These are phyloP conservation scores for Cercophora scortea DNA, from an alignment of 495 filamentous ascomycete genomes.

Conservation along the genomic window DNA sequence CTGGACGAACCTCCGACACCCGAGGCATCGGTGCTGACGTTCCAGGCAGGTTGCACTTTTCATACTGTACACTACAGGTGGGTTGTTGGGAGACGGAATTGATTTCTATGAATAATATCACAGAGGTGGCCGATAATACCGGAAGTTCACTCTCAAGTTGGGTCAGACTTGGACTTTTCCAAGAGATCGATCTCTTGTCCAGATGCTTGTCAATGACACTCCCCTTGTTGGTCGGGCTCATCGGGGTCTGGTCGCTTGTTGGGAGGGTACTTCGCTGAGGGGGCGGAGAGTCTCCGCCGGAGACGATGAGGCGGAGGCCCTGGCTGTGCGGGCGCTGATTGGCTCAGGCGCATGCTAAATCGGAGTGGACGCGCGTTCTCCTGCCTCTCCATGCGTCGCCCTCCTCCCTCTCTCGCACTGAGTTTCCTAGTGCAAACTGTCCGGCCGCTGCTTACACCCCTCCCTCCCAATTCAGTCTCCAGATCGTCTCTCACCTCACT, in stretches of 20 bases:
- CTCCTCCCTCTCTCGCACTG: slow-evolving; percentile 1
- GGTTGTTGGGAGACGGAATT: too few species aligned
- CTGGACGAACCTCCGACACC: too few species aligned
- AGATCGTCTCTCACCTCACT: too few species aligned
- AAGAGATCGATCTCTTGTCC: too few species aligned
- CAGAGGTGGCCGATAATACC: too few species aligned
- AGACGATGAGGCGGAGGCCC: slow-evolving; percentile 19
- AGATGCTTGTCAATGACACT: too few species aligned
- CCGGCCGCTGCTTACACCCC: slow-evolving; percentile 7
- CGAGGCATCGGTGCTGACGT: too few species aligned
- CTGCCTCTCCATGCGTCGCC: slow-evolving; percentile 14
- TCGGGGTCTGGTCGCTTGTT: background rate
- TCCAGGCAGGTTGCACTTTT: too few species aligned
- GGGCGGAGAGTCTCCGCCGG: slow-evolving; percentile 7
- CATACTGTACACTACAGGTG: too few species aligned
- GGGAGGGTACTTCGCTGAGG: slow-evolving; percentile 7
- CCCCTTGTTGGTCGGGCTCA: background rate
- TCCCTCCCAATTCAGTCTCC: background rate
- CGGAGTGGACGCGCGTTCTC: slow-evolving; percentile 22
- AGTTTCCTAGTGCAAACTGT: slow-evolving; percentile 4
- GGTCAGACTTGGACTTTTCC: too few species aligned
- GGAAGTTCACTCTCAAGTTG: too few species aligned
- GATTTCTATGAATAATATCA: too few species aligned
- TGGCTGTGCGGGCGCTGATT: slow-evolving; percentile 10
- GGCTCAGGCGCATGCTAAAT: slow-evolving; percentile 6